Conservation (phyloP, 1,139 yeast species). For the Yamadazyma atmosphaerica region DNA sequence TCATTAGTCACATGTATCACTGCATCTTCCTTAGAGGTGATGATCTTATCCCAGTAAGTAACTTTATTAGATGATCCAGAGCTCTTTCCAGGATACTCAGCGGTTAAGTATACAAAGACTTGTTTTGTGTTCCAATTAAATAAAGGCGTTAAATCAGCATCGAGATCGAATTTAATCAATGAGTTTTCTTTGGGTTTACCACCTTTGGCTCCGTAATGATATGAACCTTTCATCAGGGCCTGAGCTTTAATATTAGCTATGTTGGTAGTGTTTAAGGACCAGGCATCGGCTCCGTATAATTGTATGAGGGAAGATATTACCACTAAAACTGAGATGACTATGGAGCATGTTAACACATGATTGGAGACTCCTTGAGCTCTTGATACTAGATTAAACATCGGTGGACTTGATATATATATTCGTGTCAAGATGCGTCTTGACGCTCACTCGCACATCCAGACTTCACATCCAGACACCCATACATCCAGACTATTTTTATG, state of each 20-base stretch:
- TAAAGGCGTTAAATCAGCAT: slow-evolving; percentile 62
- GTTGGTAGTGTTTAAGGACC: slow-evolving; percentile 42
- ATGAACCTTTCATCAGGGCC: slow-evolving; percentile 58
- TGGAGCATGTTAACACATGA: slow-evolving; percentile 54
- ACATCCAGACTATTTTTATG: too few species aligned
- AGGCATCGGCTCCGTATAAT: slow-evolving; percentile 45
- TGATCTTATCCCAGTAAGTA: slow-evolving; percentile 89
- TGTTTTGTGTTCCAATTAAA: slow-evolving; percentile 98
- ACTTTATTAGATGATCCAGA: slow-evolving; percentile 59
- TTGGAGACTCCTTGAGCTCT: slow-evolving; percentile 57
- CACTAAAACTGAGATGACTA: slow-evolving; percentile 46
- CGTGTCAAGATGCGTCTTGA: slow-evolving; percentile 3
- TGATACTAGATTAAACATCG: slow-evolving; percentile 41
- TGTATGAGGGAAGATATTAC: slow-evolving; percentile 51
- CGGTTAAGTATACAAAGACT: slow-evolving; percentile 84
- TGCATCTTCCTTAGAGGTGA: slow-evolving; percentile 60
- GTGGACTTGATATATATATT: not conserved
- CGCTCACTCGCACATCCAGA: too few species aligned
- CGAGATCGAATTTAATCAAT: slow-evolving; percentile 69
- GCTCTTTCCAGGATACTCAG: slow-evolving; percentile 74
- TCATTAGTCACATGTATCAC: slow-evolving; percentile 49
- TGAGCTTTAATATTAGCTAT: slow-evolving; percentile 40
- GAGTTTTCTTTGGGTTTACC: slow-evolving; percentile 81
- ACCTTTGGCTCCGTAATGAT: slow-evolving; percentile 69
- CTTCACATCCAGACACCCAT: too few species aligned